Evolutionary conservation across 495 filamentous ascomycete genomes (phyloP).

Genomic region (Podospora tetraspora): DNA sequence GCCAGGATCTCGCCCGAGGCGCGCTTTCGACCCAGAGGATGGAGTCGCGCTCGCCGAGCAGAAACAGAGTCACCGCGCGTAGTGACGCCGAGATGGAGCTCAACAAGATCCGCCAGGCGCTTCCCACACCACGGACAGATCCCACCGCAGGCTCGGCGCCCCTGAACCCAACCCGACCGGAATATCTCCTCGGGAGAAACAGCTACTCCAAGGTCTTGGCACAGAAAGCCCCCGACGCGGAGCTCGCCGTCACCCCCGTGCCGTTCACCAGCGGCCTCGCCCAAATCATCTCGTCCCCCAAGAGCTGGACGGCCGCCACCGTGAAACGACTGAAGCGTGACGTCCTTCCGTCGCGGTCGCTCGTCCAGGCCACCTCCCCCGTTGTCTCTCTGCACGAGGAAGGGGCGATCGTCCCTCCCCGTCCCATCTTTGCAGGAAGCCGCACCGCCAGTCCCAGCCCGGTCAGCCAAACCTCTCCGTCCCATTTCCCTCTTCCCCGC

Average conservation of each 20-base stretch:
- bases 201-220: constrained; percentile 32
- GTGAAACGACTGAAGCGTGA: constrained; percentile 34
- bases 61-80: constrained; percentile 26
- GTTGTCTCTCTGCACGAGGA: constrained; percentile 3
- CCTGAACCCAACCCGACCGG: constrained; percentile 21
- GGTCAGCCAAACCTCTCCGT: constrained; percentile 18
- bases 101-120: constrained; percentile 33
- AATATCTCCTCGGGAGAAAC: constrained; percentile 25
- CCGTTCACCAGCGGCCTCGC: constrained; percentile 28
- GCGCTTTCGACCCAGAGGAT: constrained; percentile 20
- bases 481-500: constrained; percentile 27
- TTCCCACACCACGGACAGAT: constrained; percentile 13
- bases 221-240: constrained; percentile 19
- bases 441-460: constrained; percentile 30
- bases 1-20: constrained; percentile 35
- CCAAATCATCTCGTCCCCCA: constrained; percentile 25
- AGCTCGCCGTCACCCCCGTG: constrained; percentile 25
- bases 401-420: constrained; percentile 3
- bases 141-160: constrained; percentile 11
- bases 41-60: constrained; percentile 18
- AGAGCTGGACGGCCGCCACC: constrained; percentile 26
- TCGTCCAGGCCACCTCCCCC: constrained; percentile 11
- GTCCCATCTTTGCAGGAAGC: constrained; percentile 24
- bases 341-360: constrained; percentile 7
- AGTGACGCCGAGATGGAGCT: constrained; percentile 38